A percentile compares a stretch with the other conserved stretches of the same genome.
These are phyloP conservation scores for Termitomyces sp. DNA, from an alignment of 768 basidiomycete species.

Conservation along the genomic window DNA sequence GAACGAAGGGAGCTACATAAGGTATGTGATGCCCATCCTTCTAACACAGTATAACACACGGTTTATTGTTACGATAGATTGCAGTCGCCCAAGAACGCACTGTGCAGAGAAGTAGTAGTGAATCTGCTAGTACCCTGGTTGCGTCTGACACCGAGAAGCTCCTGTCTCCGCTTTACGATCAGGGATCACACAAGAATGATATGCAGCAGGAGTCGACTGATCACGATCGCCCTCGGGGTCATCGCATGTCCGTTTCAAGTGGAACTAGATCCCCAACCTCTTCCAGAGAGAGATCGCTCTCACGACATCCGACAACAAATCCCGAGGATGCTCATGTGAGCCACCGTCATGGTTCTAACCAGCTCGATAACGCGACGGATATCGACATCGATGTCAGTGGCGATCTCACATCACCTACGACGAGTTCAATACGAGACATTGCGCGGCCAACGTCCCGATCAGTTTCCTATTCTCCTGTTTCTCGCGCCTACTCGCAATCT, in stretches of 20 bases:
- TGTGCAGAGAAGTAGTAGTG: constrained; percentile 1
- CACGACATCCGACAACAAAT: neutral
- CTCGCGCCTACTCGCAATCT: neutral
- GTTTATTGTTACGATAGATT: neutral
- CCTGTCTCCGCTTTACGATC: neutral
- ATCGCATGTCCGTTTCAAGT: constrained; percentile 2
- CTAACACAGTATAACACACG: neutral
- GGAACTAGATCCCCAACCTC: neutral
- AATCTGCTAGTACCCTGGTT: constrained; percentile 7
- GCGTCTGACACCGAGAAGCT: constrained; percentile 6
- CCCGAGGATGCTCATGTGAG: neutral
- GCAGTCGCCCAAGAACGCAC: constrained; percentile 4
- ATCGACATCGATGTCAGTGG: neutral
- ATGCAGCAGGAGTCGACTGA: neutral
- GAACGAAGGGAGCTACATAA: constrained; percentile 16
- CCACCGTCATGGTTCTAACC: neutral
- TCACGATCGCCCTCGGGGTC: neutral
- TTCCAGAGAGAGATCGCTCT: neutral
- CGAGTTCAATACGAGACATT: neutral
- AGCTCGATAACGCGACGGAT: neutral
- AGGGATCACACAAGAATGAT: neutral
- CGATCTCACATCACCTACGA: neutral
- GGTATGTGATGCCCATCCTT: constrained; percentile 4
- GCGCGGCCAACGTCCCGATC: no score
- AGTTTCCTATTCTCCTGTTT: no score